Percentiles rank a stretch among this genome's conserved stretches.
phyloP scores from a whole-genome alignment of 2,329 filamentous ascomycete species.

The Sporothrix variecibatus region DNA sequence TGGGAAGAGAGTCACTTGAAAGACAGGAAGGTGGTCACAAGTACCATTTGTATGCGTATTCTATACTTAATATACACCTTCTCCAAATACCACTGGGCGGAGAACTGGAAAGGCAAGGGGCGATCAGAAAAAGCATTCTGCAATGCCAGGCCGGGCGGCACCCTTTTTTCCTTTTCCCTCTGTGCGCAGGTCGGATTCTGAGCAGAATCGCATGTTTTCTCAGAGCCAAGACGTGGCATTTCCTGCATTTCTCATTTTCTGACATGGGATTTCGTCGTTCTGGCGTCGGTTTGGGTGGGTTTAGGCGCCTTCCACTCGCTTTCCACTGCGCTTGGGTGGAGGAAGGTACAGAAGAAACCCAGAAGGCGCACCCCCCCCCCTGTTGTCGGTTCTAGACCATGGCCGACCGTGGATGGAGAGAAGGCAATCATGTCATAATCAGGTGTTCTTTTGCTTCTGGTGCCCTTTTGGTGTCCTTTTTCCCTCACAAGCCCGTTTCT shows the following conservation, averaged over 20 bases:
- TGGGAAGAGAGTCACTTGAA: neutral
- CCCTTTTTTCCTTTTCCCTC: constrained; percentile 4
- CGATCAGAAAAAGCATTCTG: neutral
- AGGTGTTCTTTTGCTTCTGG: constrained; percentile 22
- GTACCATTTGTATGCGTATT: neutral
- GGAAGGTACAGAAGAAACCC: neutral
- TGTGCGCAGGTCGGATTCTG: constrained; percentile 22
- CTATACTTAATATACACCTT: too few species aligned
- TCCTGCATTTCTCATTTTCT: constrained; percentile 10
- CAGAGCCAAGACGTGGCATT: constrained; percentile 13
- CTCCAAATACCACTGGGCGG: neutral
- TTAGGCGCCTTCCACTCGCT: neutral
- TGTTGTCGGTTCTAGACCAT: constrained; percentile 23
- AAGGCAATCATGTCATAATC: constrained; percentile 28
- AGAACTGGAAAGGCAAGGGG: neutral
- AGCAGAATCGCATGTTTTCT: constrained; percentile 22
- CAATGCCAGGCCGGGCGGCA: neutral
- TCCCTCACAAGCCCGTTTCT: neutral
- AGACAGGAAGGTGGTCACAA: neutral
- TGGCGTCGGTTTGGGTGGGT: neutral
- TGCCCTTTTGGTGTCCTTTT: neutral
- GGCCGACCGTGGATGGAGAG: neutral
- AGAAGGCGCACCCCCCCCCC: neutral
- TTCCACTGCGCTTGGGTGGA: neutral
- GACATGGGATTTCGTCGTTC: constrained; percentile 7